phyloP scores from a whole-genome alignment of 805 yeast genomes.

The Candida coquimbonensis region DNA sequence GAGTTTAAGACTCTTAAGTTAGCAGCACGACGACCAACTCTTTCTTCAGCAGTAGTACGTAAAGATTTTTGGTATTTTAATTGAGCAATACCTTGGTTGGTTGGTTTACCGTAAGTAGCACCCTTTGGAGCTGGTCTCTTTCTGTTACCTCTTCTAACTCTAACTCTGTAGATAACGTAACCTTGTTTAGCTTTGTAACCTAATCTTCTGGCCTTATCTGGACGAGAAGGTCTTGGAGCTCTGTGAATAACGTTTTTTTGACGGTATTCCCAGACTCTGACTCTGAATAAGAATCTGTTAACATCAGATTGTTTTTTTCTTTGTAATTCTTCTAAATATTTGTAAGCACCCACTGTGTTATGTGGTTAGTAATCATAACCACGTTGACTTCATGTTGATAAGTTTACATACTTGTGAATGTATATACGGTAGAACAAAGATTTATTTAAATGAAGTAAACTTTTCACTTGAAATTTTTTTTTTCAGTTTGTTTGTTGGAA shows the following conservation, averaged over 20 bases:
- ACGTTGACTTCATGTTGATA: not conserved
- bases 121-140: constrained; percentile 99
- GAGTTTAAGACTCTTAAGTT: constrained; percentile 99
- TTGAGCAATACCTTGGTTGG: constrained; percentile 99
- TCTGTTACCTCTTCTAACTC: constrained; percentile 99
- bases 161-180: constrained; percentile 94
- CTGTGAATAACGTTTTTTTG: constrained; percentile 98
- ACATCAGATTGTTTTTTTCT: constrained; percentile 99
- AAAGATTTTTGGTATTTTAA: constrained; percentile 98
- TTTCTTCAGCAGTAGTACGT: constrained; percentile 98
- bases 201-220: constrained; percentile 99
- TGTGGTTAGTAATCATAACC: constrained; percentile 2
- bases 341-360: constrained; percentile 94
- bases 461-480: not conserved
- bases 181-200: constrained; percentile 99
- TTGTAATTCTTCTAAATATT: constrained; percentile 97
- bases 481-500: not conserved
- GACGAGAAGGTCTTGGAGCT: constrained; percentile 97
- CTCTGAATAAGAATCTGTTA: constrained; percentile 96
- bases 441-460: not conserved
- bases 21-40: constrained; percentile 98
- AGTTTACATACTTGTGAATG: constrained; percentile 7
- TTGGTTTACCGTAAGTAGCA: constrained; percentile 99
- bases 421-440: constrained; percentile 7
- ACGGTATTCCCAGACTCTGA: constrained; percentile 99